Base-by-base conservation (phyloP, 129 eudicot genomes). In the Heracleum sosnowskyi region DNA sequence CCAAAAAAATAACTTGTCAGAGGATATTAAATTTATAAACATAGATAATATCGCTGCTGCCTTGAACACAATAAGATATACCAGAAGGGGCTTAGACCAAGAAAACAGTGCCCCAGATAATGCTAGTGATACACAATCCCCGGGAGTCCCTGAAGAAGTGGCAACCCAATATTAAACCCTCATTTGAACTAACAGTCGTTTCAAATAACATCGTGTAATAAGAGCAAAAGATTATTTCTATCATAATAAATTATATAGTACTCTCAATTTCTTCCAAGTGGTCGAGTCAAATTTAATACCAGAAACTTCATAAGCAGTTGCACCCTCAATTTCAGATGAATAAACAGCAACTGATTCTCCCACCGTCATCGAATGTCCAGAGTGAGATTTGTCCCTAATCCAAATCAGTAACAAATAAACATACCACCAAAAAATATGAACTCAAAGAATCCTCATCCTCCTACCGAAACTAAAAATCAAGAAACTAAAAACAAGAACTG, bases 91-190 rank as follows among this genome's bases (percentile, higher is more conserved):
- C 86, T 89, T 92, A 44, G 99, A 85, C 97, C 97, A 92, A 29
- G 95, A 84, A 87, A 96, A 96, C 63, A 96, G 78, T 66, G 97
- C 97, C 82, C 97, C 99, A 3, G 97, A 96, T 69, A 96, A 84
- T 5, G 97, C 97, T 73, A 96, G 82, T 17, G 99, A 90, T 39
- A 96, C 99, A 87, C 99, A 96, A 69, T 96, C 99, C 55, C 86
- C 99, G 33, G 99, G 95, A 37, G 97, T 96, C 78, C 98, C 98
- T 94, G 73, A 78, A 77, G 74, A 47, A 73, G 69, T 35, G 15
- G 44, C 11, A 73, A 77, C 42, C 7, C 81, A 62, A 41, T 47
- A 7, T 26, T 13, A 64, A 60, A 73, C 26, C 44, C 7, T 22
- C 49, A 13, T 17, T 29, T 44, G 15, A 39, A 18, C 3, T 16